phyloP scores from a whole-genome alignment of 345 rosid genomes.

The Conringia planisiliqua region DNA sequence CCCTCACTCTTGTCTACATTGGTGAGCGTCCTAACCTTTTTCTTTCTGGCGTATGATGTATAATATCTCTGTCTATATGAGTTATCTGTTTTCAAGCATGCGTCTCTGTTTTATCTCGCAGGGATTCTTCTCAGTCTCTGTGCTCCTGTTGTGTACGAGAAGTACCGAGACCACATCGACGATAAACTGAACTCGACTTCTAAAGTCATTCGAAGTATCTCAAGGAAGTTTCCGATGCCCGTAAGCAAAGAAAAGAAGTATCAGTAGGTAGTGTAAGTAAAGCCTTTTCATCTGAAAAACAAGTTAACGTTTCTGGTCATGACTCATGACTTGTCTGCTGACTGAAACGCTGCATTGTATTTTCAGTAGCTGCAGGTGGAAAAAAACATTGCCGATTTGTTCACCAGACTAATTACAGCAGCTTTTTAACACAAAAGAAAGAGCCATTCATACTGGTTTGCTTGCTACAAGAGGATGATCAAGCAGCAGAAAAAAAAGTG shows the following conservation, averaged over 20 bases:
- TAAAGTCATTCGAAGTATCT: slow-evolving; percentile 41
- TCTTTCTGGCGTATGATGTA: background rate
- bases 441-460: slow-evolving; percentile 3
- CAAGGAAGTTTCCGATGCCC: slow-evolving; percentile 50
- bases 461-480: slow-evolving; percentile 3
- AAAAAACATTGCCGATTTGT: background rate
- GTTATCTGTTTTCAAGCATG: background rate
- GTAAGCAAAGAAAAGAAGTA: slow-evolving; percentile 65
- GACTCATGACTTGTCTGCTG: background rate
- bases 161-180: slow-evolving; percentile 65
- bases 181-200: slow-evolving; percentile 50
- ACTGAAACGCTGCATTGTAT: background rate
- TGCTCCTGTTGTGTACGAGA: slow-evolving; percentile 65
- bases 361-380: slow-evolving; percentile 17
- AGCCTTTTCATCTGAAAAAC: slow-evolving; percentile 8
- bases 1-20: slow-evolving; percentile 69
- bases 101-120: slow-evolving; percentile 30
- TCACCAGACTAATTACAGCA: slow-evolving; percentile 15
- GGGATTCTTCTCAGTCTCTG: slow-evolving; percentile 71
- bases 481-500: slow-evolving; percentile 14
- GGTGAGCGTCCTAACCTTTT: slow-evolving; percentile 47
- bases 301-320: background rate
- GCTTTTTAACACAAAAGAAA: background rate
- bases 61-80: background rate
- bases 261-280: slow-evolving; percentile 49